Evolutionary conservation across 192 early-diverging fungal species (phyloP).

Genomic region (Coemansia sp.): DNA sequence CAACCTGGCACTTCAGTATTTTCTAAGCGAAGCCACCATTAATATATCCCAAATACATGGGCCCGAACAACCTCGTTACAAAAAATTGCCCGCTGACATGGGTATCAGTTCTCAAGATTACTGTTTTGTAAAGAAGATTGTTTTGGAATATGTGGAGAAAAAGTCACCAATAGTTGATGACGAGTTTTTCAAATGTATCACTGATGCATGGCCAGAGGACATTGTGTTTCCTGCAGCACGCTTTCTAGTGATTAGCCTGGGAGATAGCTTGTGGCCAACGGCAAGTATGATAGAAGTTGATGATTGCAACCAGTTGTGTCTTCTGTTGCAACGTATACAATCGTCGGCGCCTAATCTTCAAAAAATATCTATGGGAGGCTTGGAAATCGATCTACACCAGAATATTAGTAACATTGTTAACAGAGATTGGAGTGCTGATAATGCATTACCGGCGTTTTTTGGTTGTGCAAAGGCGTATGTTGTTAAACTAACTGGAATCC

Average conservation of each 20-base stretch:
- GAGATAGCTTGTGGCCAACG: not conserved
- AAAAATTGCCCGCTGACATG: too few relatives aligned
- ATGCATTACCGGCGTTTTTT: not conserved
- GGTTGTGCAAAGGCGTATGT: not conserved
- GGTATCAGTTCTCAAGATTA: too few relatives aligned
- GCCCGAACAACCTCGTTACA: too few relatives aligned
- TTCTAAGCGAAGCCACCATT: too few relatives aligned
- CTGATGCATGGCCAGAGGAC: not conserved
- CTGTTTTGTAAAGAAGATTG: too few relatives aligned
- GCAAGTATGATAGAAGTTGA: not conserved
- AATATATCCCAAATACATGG: too few relatives aligned
- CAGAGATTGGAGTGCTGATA: not conserved
- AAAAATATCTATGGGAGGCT: not conserved
- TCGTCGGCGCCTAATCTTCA: not conserved
- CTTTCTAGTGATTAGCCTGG: not conserved
- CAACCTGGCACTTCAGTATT: too few relatives aligned
- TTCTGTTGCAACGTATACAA: slow-evolving; percentile 3
- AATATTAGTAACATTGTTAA: not conserved
- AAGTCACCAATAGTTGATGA: too few relatives aligned
- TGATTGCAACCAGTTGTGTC: not conserved
- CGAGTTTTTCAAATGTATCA: too few relatives aligned
- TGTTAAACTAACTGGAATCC: not conserved
- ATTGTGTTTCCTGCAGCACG: not conserved
- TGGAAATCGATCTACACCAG: not conserved
- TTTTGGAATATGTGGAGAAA: too few relatives aligned